Evolutionary conservation across 1,284 basidiomycete species (phyloP), one percentile per base, ranked within the genome.

Genomic region (Xerocomus cyaneibrunnescens): DNA sequence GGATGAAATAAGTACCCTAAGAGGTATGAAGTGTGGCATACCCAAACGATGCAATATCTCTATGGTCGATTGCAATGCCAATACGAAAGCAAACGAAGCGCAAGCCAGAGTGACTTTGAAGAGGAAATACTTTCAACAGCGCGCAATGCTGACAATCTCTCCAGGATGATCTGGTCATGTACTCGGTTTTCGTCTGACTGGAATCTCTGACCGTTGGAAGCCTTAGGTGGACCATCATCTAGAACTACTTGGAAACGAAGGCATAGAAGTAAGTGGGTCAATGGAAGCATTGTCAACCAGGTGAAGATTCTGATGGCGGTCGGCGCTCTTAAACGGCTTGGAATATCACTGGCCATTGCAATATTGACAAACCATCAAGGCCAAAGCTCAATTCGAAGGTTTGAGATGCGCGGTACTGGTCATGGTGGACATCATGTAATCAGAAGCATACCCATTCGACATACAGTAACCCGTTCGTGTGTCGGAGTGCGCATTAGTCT

Each of bases 381-480:
- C 67, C 54, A 42, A 70, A 49, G 42, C 21, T 67, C 37, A 66
- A 63, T 41, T 69, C 68, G 23, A 67, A 65, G 37, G 68, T 64
- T 38, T 70, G 51, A 66, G 5, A 49, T 21, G 23, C 16, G 30
- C n/a, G n/a, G n/a, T 51, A 38, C 48, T 51, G 44, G 50, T 45
- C 36, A 48, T 32, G 31, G 16, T 37, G 43, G 42, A 46, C 22
- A 25, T 50, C 21, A 22, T 31, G 32, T 19, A 38, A 12, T 37
- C 45, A 45, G 17, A 44, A n/a, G n/a, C n/a, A 12, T 48, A 59
- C 36, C 17, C 34, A 35, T 28, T 30, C 22, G n/a, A n/a, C 13
- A 27, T 17, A 17, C n/a, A n/a, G n/a, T n/a, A n/a, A n/a, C n/a
- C n/a, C n/a, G 28, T 40, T 36, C 8, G 14, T 40, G n/a, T 19